Conservation (phyloP, 139 green algal species). For the Coccomyxa sp. region DNA sequence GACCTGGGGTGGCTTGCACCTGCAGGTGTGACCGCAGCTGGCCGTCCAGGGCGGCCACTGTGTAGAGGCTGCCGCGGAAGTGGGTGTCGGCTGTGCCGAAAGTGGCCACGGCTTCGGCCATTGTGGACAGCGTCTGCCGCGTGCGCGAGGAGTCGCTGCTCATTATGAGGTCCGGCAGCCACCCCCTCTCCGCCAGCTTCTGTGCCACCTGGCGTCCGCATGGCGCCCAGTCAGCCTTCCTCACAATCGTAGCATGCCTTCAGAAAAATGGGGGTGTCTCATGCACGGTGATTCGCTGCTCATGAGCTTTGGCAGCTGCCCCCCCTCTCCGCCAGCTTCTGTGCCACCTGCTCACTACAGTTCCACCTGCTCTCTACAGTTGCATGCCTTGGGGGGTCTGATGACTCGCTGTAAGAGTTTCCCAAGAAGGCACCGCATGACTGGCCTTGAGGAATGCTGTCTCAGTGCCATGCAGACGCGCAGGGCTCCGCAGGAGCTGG, state of each 20-base stretch:
- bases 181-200: slow-evolving; percentile 48
- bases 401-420: too few relatives aligned
- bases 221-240: background rate
- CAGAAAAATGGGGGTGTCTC: background rate
- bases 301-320: background rate
- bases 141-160: slow-evolving; percentile 65
- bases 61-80: slow-evolving; percentile 78
- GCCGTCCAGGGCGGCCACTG: slow-evolving; percentile 75
- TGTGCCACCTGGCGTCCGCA: slow-evolving; percentile 23
- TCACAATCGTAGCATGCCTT: background rate
- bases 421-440: too few relatives aligned
- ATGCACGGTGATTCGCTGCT: background rate
- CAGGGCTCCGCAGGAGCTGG: too few relatives aligned
- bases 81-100: slow-evolving; percentile 36
- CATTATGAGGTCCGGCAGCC: slow-evolving; percentile 65
- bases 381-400: too few relatives aligned
- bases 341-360: too few relatives aligned
- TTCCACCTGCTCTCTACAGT: too few relatives aligned
- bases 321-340: background rate
- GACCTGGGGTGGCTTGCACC: background rate
- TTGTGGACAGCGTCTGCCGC: slow-evolving; percentile 73
- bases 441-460: too few relatives aligned
- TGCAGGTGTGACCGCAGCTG: slow-evolving; percentile 61
- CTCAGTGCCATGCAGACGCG: too few relatives aligned
- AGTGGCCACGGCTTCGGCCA: slow-evolving; percentile 45